Base-by-base conservation (phyloP, 2,329 filamentous ascomycete genomes). In the Septoria petroselini region DNA sequence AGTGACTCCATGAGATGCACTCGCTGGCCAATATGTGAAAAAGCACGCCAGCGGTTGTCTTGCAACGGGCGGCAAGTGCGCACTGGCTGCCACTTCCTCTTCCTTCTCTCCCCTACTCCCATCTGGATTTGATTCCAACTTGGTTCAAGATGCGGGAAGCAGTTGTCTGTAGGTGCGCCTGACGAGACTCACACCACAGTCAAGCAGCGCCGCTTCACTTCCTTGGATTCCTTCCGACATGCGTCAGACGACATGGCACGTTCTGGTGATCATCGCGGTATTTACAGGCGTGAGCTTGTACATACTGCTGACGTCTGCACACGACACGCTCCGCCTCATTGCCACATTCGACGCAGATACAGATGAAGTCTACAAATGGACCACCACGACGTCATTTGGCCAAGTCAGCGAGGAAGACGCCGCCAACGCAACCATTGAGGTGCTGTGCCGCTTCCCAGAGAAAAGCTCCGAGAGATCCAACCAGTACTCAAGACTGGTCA, bases 401-500 rank as follows among this genome's bases (percentile, higher is more conserved):
- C 47, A 52, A 3, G 50, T 59, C 11, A 47, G 41, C n/a, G 35
- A 52, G 8, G 47, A 37, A 2, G 41, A 43, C 25, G 48, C 49
- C 8, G 39, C 34, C 14, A 45, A 47, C 25, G 42, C 42, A n/a
- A 53, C 41, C 4, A 39, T 50, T 6, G 43, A 53, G 29, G 66
- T 71, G 48, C 68, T 70, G 52, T 72, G 71, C 62, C 59, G 64
- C 72, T 72, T 54, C 71, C 73, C 17, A 60, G 60, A 12, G 56
- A 71, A 41, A 59, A 71, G 15, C 65, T 76, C n/a, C 61, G 65
- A 6, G 65, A 69, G 38, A 63, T 76, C 29, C 73, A 76, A 58
- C 67, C 75, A 1, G 70, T 77, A 3, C 62, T 80, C 35, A 78
- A 77, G 60, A 75, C 74, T 38, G 75, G 76, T 41, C 70, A 73